phyloP scores from a whole-genome alignment of 805 yeast genomes.

The Cyberlindnera samutprakarnensis region DNA sequence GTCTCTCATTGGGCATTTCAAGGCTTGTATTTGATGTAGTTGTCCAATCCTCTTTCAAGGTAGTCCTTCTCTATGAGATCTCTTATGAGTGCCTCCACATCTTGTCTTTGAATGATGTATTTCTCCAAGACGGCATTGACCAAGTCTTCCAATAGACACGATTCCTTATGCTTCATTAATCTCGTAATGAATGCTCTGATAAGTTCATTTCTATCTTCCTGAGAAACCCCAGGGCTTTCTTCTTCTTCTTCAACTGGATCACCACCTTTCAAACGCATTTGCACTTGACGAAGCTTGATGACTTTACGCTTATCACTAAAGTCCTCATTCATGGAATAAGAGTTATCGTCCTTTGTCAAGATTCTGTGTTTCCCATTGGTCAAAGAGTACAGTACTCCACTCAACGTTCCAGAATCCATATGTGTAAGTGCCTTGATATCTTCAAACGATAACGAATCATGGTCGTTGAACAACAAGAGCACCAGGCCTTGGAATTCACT shows the following conservation, averaged over 20 bases:
- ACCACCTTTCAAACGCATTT: conserved; percentile 13
- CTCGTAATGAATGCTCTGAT: conserved; percentile 17
- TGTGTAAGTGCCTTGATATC: conserved; percentile 8
- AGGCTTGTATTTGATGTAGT: too few species aligned
- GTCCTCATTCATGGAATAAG: conserved; percentile 9
- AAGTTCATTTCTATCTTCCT: conserved; percentile 5
- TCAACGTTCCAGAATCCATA: conserved; percentile 11
- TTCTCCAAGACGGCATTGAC: conserved; percentile 5
- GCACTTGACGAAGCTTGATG: conserved; percentile 14
- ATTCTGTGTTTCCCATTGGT: conserved; percentile 16
- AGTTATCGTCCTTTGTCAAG: conserved; percentile 7
- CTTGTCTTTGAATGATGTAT: conserved; percentile 2
- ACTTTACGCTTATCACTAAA: conserved; percentile 12
- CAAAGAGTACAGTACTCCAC: conserved; percentile 18
- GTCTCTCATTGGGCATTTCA: too few species aligned
- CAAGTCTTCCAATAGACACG: conserved; percentile 11
- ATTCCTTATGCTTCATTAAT: conserved; percentile 9
- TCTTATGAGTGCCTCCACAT: conserved; percentile 9
- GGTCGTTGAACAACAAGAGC: conserved; percentile 14
- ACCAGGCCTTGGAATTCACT: conserved; percentile 15
- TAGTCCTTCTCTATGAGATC: conserved; percentile 9
- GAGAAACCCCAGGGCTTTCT: conserved; percentile 1
- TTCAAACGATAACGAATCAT: conserved; percentile 8
- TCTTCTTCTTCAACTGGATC: conserved; percentile 7
- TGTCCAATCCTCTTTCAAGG: conserved; percentile 9